Evolutionary conservation across 2,329 filamentous ascomycete genomes (phyloP).

Genomic region (Claviceps spartinae): DNA sequence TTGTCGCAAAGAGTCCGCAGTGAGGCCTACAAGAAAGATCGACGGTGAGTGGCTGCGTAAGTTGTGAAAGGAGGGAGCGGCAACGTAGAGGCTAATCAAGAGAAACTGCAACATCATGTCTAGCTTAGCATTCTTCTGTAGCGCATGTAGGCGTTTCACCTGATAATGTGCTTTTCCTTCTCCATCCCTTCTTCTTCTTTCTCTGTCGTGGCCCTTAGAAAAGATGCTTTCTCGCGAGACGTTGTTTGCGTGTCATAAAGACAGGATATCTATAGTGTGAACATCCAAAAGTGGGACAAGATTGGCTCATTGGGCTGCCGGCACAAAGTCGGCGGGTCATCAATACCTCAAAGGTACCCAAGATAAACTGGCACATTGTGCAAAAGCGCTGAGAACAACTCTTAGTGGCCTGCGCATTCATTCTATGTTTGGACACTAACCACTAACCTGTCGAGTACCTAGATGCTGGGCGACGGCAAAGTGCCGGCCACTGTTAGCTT

Average conservation of each 20-base stretch:
- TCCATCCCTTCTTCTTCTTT: neutral
- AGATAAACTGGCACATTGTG: neutral
- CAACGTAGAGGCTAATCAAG: neutral
- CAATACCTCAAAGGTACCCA: neutral
- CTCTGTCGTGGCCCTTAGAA: neutral
- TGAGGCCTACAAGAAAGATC: neutral
- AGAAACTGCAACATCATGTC: slow-evolving; percentile 6
- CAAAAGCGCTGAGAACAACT: neutral
- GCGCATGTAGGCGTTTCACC: neutral
- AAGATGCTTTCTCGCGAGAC: neutral
- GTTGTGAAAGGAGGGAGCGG: neutral
- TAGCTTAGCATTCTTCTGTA: slow-evolving; percentile 6
- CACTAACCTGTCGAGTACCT: slow-evolving; percentile 32
- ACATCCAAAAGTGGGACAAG: neutral
- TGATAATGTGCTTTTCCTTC: neutral
- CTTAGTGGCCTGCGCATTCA: neutral
- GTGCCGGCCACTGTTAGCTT: slow-evolving; percentile 35
- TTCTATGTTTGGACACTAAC: slow-evolving; percentile 9
- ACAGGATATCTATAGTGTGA: too few relatives aligned
- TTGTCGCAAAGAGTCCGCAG: slow-evolving; percentile 2
- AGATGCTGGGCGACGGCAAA: slow-evolving; percentile 29
- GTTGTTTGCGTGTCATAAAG: too few relatives aligned
- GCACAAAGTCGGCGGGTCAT: neutral
- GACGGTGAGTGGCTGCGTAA: slow-evolving; percentile 4
- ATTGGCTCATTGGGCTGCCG: neutral